Percentiles rank a stretch among this genome's conserved stretches.
phyloP scores from a whole-genome alignment of 768 basidiomycete genomes.

The Tricholoma bakamatsutake region DNA sequence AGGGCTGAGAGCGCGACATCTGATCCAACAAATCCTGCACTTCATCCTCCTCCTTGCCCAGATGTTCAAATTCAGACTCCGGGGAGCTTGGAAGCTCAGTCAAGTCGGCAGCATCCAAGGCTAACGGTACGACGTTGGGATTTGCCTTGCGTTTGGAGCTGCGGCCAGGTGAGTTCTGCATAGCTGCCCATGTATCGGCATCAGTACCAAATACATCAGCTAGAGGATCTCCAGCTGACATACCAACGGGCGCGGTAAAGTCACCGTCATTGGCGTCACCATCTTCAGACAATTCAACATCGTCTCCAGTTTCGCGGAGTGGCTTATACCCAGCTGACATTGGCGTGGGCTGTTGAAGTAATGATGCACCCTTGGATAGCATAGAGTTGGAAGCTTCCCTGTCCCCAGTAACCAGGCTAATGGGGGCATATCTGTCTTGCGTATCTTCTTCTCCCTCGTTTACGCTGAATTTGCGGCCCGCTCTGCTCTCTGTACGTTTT shows the following conservation, averaged over 20 bases:
- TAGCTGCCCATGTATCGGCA: conserved; percentile 54
- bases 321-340: conserved; percentile 28
- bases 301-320: conserved; percentile 23
- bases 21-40: conserved; percentile 33
- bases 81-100: conserved; percentile 19
- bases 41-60: conserved; percentile 34
- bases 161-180: conserved; percentile 31
- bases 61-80: conserved; percentile 21
- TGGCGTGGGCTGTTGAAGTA: conserved; percentile 7
- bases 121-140: conserved; percentile 47
- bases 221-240: conserved; percentile 42
- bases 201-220: conserved; percentile 63
- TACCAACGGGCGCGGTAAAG: conserved; percentile 31
- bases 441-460: conserved; percentile 10
- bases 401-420: conserved; percentile 48
- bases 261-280: conserved; percentile 28
- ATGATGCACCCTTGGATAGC: conserved; percentile 19
- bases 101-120: conserved; percentile 41
- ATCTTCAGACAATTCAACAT: conserved; percentile 17
- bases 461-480: conserved; percentile 19
- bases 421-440: conserved; percentile 28
- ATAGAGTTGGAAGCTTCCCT: conserved; percentile 36
- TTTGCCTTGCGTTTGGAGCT: conserved; percentile 24
- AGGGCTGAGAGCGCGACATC: conserved; percentile 30
- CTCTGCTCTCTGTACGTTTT: conserved; percentile 47